Base-by-base conservation (phyloP, 352 stramenopile genomes). In the Pythium insidiosum region DNA sequence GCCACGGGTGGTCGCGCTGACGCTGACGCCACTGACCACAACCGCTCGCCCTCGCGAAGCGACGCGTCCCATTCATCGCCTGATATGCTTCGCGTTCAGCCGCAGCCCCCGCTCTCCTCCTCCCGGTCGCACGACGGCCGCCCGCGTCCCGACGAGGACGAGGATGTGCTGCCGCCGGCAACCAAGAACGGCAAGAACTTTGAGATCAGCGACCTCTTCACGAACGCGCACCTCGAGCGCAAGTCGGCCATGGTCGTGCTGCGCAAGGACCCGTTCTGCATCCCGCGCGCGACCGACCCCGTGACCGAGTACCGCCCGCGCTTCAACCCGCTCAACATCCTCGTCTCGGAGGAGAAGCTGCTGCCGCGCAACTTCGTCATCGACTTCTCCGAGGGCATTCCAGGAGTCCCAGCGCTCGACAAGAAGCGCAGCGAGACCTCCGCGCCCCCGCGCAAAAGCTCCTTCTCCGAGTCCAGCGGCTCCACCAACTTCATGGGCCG, bases 311-410 rank as follows among this genome's bases (percentile, higher is more conserved):
- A 88, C 55, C 63, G 72, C 0, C 76, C 76, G 0, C 65, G 58
- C 40, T 75, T 85, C 48, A 88, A 88, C 45, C 73, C 76, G 34
- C 44, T 84, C 31, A 84, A 64, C 40, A 86, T 88, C 44, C 66
- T 88, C 19, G 53, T 79, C 21, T 61, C 58, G 16, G 76, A 86
- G 50, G 73, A 86, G 44, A 67, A 80, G 53, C 54, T 88, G n/a
- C 49, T 88, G 38, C 76, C 76, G 6, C 59, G 68, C 1, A 75
- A 82, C 30, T 84, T 86, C 43, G 44, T 60, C 4, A 50, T 88
- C 7, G 76, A 88, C 31, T 71, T 66, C 38, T 64, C 47, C 15
- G 71, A 84, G 35, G 52, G 39, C 24, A 60, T 60, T 28, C 52
- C 52, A 9, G 52, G 45, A 16, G 25, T 45, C 12, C 50, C 50